Evolutionary conservation across 352 stramenopile genomes (phyloP).

Genomic region (Halophytophthora polymorphica): DNA sequence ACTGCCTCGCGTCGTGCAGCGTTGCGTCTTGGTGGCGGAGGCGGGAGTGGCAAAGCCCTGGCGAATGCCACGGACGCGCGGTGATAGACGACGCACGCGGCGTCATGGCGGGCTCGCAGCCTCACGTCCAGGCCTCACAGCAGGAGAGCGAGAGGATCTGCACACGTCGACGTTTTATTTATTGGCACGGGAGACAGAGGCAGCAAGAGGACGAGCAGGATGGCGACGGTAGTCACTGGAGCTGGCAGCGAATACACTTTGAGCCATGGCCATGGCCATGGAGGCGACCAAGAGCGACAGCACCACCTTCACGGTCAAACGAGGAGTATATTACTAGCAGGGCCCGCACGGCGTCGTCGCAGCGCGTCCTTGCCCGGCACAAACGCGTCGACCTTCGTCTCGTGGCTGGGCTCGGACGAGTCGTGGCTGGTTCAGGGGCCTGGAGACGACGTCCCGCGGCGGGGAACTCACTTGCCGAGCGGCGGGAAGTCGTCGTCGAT

Average conservation of each 20-base stretch:
- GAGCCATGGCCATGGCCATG: too few relatives aligned
- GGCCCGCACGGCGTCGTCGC: too few relatives aligned
- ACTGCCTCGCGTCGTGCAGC: too few relatives aligned
- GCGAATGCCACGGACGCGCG: conserved; percentile 13
- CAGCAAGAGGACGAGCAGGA: conserved; percentile 3
- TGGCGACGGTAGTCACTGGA: too few relatives aligned
- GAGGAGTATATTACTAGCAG: conserved; percentile 5
- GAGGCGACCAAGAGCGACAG: too few relatives aligned
- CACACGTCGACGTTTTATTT: conserved; percentile 20
- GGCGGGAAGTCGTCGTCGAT: conserved; percentile 72
- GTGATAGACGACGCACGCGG: conserved; percentile 23
- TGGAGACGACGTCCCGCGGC: not conserved
- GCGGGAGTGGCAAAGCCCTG: conserved; percentile 25
- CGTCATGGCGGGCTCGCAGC: conserved; percentile 7
- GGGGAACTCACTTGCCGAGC: conserved; percentile 45
- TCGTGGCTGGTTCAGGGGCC: conserved; percentile 4
- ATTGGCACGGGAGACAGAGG: conserved; percentile 12
- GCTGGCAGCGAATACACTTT: too few relatives aligned
- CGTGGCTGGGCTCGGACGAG: too few relatives aligned
- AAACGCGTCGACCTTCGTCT: too few relatives aligned
- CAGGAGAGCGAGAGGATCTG: too few relatives aligned
- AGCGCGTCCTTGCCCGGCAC: too few relatives aligned
- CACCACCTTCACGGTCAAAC: conserved; percentile 7
- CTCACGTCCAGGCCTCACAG: too few relatives aligned
- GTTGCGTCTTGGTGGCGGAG: conserved; percentile 20